Conservation (phyloP, 2,329 filamentous ascomycete genomes). For the Ophiostoma sp. region DNA sequence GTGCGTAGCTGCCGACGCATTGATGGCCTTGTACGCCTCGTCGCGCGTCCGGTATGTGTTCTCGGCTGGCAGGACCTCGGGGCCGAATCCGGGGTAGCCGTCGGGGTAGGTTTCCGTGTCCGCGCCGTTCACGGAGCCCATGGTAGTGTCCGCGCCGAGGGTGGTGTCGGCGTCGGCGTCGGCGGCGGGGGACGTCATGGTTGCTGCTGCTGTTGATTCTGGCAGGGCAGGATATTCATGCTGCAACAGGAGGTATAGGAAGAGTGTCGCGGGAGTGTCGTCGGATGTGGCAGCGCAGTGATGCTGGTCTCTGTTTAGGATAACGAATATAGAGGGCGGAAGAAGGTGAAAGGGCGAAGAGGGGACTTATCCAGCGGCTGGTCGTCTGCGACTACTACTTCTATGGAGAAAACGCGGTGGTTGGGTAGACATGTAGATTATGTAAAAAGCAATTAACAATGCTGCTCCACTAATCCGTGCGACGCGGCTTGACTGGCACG, state of each 20-base stretch:
- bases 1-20: constrained; percentile 16
- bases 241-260: background rate
- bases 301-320: background rate
- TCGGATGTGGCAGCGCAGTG: background rate
- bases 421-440: background rate
- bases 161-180: constrained; percentile 4
- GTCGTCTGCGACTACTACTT: background rate
- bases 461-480: background rate
- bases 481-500: background rate
- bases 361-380: constrained; percentile 6
- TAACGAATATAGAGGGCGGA: background rate
- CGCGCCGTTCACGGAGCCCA: background rate
- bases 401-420: constrained; percentile 14
- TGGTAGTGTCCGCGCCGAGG: constrained; percentile 6
- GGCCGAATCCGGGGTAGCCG: constrained; percentile 21
- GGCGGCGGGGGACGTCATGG: constrained; percentile 12
- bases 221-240: constrained; percentile 2
- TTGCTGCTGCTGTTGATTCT: background rate
- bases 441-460: background rate
- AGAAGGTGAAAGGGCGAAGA: background rate
- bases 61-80: constrained; percentile 21
- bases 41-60: constrained; percentile 18
- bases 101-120: constrained; percentile 11
- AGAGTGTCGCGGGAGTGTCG: background rate
- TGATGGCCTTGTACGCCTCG: constrained; percentile 23